Conservation (phyloP, 345 rosid species). For the Moricandia arvensis region DNA sequence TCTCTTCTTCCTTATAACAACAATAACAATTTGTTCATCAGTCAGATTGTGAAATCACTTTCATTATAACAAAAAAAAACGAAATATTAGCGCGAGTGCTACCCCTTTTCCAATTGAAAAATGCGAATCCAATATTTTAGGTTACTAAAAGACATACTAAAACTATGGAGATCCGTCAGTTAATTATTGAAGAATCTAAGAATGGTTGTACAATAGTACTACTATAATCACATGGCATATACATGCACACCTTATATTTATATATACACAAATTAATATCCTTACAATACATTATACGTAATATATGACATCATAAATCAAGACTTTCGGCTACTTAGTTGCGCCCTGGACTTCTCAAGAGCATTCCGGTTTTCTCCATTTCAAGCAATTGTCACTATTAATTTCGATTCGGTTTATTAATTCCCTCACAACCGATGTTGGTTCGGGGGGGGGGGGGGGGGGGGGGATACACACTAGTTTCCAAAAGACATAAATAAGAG, state of each 20-base stretch:
- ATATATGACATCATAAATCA: not conserved
- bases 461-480: too few relatives aligned
- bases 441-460: too few relatives aligned
- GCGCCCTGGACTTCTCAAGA: constrained; percentile 13
- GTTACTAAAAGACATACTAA: not conserved
- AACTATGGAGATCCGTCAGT: constrained; percentile 13
- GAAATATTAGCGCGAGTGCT: not conserved
- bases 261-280: not conserved
- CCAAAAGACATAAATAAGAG: constrained; percentile 13
- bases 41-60: constrained; percentile 7
- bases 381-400: constrained; percentile 18
- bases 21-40: not conserved
- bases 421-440: not conserved
- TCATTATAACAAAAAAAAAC: not conserved
- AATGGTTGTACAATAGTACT: constrained; percentile 13
- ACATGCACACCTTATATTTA: not conserved
- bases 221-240: not conserved
- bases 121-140: constrained; percentile 17
- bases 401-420: constrained; percentile 8
- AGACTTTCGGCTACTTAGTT: not conserved
- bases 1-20: too few relatives aligned
- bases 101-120: not conserved
- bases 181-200: constrained; percentile 26
- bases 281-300: not conserved
- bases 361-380: constrained; percentile 27